Percentiles rank a stretch among this genome's conserved stretches.
Conservation (phyloP, 1,139 yeast genomes). For the Hyphopichia burtonii region DNA sequence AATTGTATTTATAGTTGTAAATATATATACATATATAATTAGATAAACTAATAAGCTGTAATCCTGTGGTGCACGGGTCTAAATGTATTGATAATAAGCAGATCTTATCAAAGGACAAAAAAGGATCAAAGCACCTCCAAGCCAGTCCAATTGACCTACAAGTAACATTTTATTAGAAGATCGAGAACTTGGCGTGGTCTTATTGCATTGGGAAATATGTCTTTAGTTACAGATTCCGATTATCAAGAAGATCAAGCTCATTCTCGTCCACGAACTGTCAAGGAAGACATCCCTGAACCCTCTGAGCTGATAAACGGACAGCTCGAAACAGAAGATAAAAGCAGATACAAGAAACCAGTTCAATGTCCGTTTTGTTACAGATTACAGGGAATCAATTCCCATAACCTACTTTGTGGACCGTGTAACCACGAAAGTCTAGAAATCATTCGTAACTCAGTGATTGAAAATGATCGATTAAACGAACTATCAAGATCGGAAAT, state of each 20-base stretch:
- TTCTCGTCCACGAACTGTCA: neutral
- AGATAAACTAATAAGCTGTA: too few species aligned
- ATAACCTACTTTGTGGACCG: constrained; percentile 18
- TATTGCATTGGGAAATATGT: neutral
- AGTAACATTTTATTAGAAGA: too few species aligned
- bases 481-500: constrained; percentile 21
- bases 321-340: neutral
- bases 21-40: too few species aligned
- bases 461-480: constrained; percentile 24
- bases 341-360: neutral
- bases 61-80: constrained; percentile 1
- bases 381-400: constrained; percentile 7
- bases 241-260: too few species aligned
- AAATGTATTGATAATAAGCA: too few species aligned
- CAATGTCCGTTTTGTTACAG: constrained; percentile 16
- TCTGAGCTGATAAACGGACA: neutral
- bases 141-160: too few species aligned
- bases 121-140: too few species aligned
- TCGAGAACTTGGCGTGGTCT: too few species aligned
- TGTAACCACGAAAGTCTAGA: constrained; percentile 22
- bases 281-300: neutral
- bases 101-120: too few species aligned
- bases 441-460: constrained; percentile 21
- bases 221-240: neutral
- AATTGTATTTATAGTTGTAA: neutral